Conservation (phyloP, 306 rosid genomes). For the Herpetospermum pedunculosum region DNA sequence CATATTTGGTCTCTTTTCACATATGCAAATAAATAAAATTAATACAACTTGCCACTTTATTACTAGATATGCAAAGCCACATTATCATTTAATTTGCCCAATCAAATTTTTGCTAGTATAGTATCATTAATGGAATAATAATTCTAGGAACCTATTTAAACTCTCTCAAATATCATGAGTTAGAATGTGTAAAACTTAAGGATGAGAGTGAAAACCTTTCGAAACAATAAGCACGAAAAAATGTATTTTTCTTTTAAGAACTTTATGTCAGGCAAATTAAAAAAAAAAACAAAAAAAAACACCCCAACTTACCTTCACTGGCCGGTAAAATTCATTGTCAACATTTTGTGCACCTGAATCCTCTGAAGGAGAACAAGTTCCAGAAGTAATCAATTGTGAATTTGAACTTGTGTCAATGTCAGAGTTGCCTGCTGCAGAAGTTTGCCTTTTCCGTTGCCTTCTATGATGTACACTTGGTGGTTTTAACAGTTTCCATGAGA, state of each 20-base stretch:
- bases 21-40: not conserved
- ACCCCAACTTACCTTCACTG: slow-evolving; percentile 41
- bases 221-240: not conserved
- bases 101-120: not conserved
- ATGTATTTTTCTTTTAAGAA: not conserved
- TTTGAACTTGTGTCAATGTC: slow-evolving; percentile 33
- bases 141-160: not conserved
- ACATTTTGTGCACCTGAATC: slow-evolving; percentile 61
- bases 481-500: slow-evolving; percentile 88
- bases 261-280: not conserved
- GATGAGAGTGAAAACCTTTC: not conserved
- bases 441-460: slow-evolving; percentile 71
- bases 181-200: not conserved
- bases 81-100: not conserved
- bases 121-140: not conserved
- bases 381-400: slow-evolving; percentile 25
- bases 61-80: not conserved
- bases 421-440: slow-evolving; percentile 48
- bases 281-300: no score
- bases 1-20: not conserved
- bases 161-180: not conserved
- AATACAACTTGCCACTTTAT: not conserved
- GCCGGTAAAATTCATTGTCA: slow-evolving; percentile 65
- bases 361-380: slow-evolving; percentile 32
- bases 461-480: slow-evolving; percentile 46